Evolutionary conservation across 2,329 filamentous ascomycete genomes (phyloP), one percentile per base, ranked within the genome.

Genomic region (Colletotrichum magnum): DNA sequence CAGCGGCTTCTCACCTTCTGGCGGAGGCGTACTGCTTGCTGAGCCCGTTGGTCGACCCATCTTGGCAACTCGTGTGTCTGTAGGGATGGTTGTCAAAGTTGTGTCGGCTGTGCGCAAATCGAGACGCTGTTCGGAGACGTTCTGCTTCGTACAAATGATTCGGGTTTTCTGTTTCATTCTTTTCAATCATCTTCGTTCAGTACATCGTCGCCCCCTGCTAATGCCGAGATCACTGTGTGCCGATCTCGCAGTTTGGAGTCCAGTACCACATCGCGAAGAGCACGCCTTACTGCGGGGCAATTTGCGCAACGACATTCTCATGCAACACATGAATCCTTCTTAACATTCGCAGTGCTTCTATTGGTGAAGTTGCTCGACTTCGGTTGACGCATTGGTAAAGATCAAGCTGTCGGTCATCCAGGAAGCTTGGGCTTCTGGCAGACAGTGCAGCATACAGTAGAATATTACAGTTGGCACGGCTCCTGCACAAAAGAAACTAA

Each of bases 241-340:
- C 63, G 47, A 58, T 48, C 43, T 21, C 47, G 58, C 36, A 36
- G 56, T 32, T 16, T 10, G 15, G 21, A 36, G 32, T 26, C 26
- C 39, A 68, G 15, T 7, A 53, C 26, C 2, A 41, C 10, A 10
- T 24, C 48, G 48, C 51, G 43, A 50, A 47, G 41, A 72, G 63
- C 70, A 72, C 71, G 71, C 56, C 71, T 70, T 72, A 68, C 26
- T 60, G 71, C 64, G 67, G 71, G 70, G 71, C 68, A 9, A 62
- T 68, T 53, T 60, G 60, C 65, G 58, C 53, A 26, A 18, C 18
- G 24, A 4, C 18, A 54, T 26, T 6, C 4, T 28, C 50, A 45
- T 43, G 45, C 13, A 45, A 36, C 13, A 28, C n/a, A 1, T 9
- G 7, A 36, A 36, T 36, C 32, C 6, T 15, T 10, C 41, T 16